Conservation (phyloP, 768 basidiomycete species). For the Collybiopsis confluens region DNA sequence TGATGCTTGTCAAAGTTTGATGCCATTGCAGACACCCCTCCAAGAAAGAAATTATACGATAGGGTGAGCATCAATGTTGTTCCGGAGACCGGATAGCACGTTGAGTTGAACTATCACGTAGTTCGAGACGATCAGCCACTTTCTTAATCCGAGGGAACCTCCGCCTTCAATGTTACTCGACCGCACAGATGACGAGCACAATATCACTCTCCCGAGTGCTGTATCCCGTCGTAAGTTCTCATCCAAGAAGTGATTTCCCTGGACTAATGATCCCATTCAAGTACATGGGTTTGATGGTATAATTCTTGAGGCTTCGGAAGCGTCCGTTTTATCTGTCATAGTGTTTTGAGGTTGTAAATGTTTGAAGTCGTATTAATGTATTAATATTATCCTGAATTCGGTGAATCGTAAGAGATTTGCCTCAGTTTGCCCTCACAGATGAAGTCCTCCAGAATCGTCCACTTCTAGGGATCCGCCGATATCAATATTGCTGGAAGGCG, state of each 20-base stretch:
- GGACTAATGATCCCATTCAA: constrained; percentile 15
- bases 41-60: constrained; percentile 68
- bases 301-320: constrained; percentile 73
- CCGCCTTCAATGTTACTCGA: constrained; percentile 81
- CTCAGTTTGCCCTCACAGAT: constrained; percentile 1
- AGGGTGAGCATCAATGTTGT: constrained; percentile 36
- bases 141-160: constrained; percentile 68
- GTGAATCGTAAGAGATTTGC: not conserved
- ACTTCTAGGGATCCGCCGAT: not conserved
- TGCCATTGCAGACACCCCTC: constrained; percentile 56
- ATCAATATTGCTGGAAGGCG: not conserved
- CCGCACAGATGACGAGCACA: constrained; percentile 72
- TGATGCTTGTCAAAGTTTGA: constrained; percentile 2
- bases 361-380: not conserved
- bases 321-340: constrained; percentile 69
- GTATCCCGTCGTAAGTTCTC: constrained; percentile 55
- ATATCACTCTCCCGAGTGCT: constrained; percentile 61
- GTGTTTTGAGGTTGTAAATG: constrained; percentile 44
- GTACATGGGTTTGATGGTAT: constrained; percentile 81
- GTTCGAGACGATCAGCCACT: constrained; percentile 78
- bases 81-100: not conserved
- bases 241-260: not conserved
- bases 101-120: constrained; percentile 26
- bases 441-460: constrained; percentile 5
- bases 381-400: not conserved